Evolutionary conservation across 1,284 basidiomycete species (phyloP).

Genomic region (Laetiporus sulphureus): DNA sequence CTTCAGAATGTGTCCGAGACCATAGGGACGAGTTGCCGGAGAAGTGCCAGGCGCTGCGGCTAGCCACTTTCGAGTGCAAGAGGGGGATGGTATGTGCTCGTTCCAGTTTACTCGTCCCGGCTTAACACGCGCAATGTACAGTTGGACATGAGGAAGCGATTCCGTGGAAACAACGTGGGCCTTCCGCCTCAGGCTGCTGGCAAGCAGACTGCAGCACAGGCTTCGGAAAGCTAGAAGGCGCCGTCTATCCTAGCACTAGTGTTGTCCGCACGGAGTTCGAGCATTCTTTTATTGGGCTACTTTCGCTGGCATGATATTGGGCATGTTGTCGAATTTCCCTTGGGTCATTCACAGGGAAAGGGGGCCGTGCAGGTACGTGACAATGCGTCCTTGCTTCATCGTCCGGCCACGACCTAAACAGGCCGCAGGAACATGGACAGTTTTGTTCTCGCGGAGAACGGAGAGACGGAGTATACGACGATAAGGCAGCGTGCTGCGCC

Average conservation of each 20-base stretch:
- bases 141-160: slow-evolving; percentile 81
- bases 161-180: slow-evolving; percentile 55
- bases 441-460: too few relatives aligned
- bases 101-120: neutral
- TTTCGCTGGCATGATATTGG: too few relatives aligned
- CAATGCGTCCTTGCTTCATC: too few relatives aligned
- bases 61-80: slow-evolving; percentile 83
- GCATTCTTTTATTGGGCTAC: neutral
- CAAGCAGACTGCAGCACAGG: neutral
- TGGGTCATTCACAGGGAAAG: too few relatives aligned
- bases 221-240: too few relatives aligned
- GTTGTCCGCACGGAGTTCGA: neutral
- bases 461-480: too few relatives aligned
- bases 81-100: slow-evolving; percentile 69
- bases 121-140: slow-evolving; percentile 21
- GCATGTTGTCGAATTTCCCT: too few relatives aligned
- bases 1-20: slow-evolving; percentile 73
- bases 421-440: too few relatives aligned
- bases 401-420: too few relatives aligned
- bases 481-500: too few relatives aligned
- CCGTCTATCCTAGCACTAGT: too few relatives aligned
- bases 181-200: slow-evolving; percentile 2
- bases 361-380: too few relatives aligned
- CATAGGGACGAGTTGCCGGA: slow-evolving; percentile 71
- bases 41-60: slow-evolving; percentile 66